Evolutionary conservation across 768 basidiomycete species (phyloP), one percentile per base, ranked within the genome.

Genomic region (Hortiboletus flavorubellus): DNA sequence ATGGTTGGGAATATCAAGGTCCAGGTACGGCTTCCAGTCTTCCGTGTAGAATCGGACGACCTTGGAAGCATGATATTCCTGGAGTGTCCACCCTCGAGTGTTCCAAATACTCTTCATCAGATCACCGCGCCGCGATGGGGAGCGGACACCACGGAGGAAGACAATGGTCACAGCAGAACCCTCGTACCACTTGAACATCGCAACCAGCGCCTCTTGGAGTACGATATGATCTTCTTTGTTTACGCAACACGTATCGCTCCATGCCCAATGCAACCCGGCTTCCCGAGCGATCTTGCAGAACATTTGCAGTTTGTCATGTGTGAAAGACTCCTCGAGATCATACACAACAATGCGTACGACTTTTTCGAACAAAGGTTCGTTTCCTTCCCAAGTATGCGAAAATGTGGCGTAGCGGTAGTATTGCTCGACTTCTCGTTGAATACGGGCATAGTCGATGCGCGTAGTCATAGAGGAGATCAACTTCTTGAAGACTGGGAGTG

Each of bases 31-130:
- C 0, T n/a, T 34, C 60, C 58, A 59, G 6, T 59, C 54, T 8
- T 58, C 43, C 1, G 45, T 49, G 31, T 62, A 62, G 41, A 62
- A 58, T 6, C 38, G 44, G n/a, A 62, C 44, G 2, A 43, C 51
- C 8, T 43, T 54, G 21, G 61, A 50, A 0, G 59, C 59, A 3
- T 54, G 51, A 15, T 62, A 61, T 46, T 61, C 60, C n/a, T 61
- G 58, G 2, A 59, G 16, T 9, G 55, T 51, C 49, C 46, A 51
- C 1, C 5, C 49, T 0, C 52, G 37, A 8, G 45, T 50, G n/a
- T 49, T 46, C 59, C 53, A 59, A 5, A 41, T 15, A 15, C 57
- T 51, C 29, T 5, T 37, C 14, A 10, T 3, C 5, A 59, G 44
- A 16, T 35, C 55, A 1, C 51, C 49, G 6, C 21, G 35, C 8